Evolutionary conservation across 2,329 filamentous ascomycete species (phyloP).

Genomic region (Gremmenia infestans): DNA sequence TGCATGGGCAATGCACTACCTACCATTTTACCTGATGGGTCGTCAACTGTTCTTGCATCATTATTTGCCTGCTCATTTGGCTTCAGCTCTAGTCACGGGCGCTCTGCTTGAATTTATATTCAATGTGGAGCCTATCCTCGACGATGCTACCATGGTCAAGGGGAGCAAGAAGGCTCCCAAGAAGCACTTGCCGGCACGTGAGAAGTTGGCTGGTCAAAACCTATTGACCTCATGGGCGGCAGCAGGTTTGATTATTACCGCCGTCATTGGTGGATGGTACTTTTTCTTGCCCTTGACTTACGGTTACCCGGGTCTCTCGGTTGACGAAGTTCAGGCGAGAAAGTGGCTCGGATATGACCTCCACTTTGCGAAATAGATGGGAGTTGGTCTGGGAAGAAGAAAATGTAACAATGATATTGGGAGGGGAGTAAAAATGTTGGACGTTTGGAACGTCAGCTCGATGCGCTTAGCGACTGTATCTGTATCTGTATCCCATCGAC

Average conservation of each 20-base stretch:
- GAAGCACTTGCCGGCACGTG: slow-evolving; percentile 70
- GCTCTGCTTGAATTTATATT: slow-evolving; percentile 95
- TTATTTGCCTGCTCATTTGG: slow-evolving; percentile 91
- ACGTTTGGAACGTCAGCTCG: background rate
- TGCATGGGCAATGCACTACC: slow-evolving; percentile 94
- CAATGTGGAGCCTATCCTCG: slow-evolving; percentile 70
- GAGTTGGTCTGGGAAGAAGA: background rate
- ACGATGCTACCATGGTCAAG: slow-evolving; percentile 43
- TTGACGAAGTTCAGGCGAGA: slow-evolving; percentile 71
- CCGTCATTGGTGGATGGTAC: slow-evolving; percentile 73
- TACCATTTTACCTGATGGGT: slow-evolving; percentile 97
- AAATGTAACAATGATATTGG: slow-evolving; percentile 8
- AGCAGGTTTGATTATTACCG: slow-evolving; percentile 60
- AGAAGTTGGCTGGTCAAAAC: slow-evolving; percentile 76
- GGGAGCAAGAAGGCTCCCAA: slow-evolving; percentile 45
- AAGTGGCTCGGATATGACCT: slow-evolving; percentile 98
- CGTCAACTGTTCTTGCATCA: slow-evolving; percentile 97
- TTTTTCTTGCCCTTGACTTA: slow-evolving; percentile 96
- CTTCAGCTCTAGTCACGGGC: slow-evolving; percentile 83
- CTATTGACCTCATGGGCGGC: slow-evolving; percentile 77
- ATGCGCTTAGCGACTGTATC: slow-evolving; percentile 21
- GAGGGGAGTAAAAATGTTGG: slow-evolving; percentile 1
- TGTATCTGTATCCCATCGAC: slow-evolving; percentile 3
- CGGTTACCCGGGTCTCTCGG: slow-evolving; percentile 80
- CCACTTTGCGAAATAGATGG: slow-evolving; percentile 85